Percentiles rank a stretch among this genome's conserved stretches.
phyloP scores from a whole-genome alignment of 2,329 filamentous ascomycete genomes.

The Aspergillus candidus region DNA sequence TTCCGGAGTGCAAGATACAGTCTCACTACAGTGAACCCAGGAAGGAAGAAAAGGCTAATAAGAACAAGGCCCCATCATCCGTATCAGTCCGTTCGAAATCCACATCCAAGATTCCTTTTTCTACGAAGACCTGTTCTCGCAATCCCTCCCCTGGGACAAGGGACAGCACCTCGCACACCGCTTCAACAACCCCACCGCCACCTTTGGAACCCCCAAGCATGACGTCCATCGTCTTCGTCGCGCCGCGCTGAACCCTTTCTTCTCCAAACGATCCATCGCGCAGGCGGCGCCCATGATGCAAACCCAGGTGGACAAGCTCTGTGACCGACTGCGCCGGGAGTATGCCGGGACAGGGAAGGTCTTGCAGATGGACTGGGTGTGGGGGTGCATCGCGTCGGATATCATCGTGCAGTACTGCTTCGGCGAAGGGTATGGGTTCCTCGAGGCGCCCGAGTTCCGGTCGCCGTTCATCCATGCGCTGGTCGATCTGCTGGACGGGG shows the following conservation, averaged over 20 bases:
- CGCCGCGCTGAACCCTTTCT: conserved; percentile 38
- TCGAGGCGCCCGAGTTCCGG: conserved; percentile 5
- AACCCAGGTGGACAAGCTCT: conserved; percentile 8
- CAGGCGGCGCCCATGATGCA: conserved; percentile 24
- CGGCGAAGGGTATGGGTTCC: conserved; percentile 7
- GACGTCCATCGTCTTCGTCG: conserved; percentile 38
- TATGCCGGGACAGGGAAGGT: conserved; percentile 7
- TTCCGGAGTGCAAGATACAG: not conserved
- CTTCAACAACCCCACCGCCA: conserved; percentile 10
- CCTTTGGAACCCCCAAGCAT: conserved; percentile 28
- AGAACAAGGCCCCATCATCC: conserved; percentile 10
- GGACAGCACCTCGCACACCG: conserved; percentile 8
- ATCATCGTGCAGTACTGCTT: conserved; percentile 13
- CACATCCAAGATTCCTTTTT: conserved; percentile 11
- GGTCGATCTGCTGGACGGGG: conserved; percentile 2
- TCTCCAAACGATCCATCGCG: conserved; percentile 34
- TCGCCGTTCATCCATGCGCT: conserved; percentile 10
- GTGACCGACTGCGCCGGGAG: conserved; percentile 5
- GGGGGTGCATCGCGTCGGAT: conserved; percentile 13
- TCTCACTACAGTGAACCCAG: no score
- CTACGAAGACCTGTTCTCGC: conserved; percentile 12
- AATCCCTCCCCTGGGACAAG: conserved; percentile 11
- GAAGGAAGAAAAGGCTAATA: not conserved
- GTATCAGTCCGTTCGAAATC: conserved; percentile 10
- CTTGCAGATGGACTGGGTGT: conserved; percentile 9